These are phyloP conservation scores for Ustilago trichophora DNA, from an alignment of 1,284 basidiomycete species.

Conservation along the genomic window DNA sequence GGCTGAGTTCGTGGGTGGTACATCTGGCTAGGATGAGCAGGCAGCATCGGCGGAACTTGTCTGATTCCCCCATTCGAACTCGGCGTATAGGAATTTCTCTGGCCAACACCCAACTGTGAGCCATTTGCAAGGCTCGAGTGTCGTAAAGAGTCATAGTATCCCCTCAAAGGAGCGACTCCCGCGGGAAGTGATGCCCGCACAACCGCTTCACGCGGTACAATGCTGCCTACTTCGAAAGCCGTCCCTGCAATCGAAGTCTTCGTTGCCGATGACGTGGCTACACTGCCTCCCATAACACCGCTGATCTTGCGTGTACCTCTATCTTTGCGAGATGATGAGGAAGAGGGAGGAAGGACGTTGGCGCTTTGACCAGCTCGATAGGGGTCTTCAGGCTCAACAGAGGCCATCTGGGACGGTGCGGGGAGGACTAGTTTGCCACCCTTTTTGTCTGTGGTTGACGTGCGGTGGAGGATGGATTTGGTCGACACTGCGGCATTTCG, in stretches of 20 bases:
- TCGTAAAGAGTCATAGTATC: constrained; percentile 10
- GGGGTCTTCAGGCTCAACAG: constrained; percentile 10
- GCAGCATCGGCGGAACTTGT: neutral
- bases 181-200: constrained; percentile 1
- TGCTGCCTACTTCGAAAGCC: constrained; percentile 29
- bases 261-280: neutral
- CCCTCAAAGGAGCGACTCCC: neutral
- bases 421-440: constrained; percentile 13
- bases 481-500: neutral
- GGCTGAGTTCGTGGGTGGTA: no score
- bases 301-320: no score
- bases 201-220: constrained; percentile 17
- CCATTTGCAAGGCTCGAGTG: no score
- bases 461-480: constrained; percentile 7
- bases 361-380: constrained; percentile 7
- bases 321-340: no score
- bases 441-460: neutral
- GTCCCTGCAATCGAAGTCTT: constrained; percentile 4
- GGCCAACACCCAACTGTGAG: neutral
- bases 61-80: neutral
- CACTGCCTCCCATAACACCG: neutral
- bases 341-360: neutral
- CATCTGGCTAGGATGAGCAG: constrained; percentile 6
- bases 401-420: constrained; percentile 11
- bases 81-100: neutral